Conservation (phyloP, 2,329 filamentous ascomycete species). For the Colletotrichum salicis region DNA sequence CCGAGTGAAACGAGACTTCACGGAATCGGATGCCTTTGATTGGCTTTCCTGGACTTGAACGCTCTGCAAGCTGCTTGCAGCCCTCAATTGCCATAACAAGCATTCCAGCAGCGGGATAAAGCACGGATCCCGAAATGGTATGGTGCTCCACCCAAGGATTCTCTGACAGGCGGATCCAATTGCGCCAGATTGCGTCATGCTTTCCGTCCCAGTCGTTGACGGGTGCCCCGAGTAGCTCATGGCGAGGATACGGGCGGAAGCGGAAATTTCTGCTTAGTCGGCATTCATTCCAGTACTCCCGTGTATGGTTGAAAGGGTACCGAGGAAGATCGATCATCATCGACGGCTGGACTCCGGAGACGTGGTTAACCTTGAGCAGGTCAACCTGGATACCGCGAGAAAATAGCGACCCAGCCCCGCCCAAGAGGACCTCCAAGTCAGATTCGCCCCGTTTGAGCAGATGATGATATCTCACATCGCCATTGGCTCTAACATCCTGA, state of each 20-base stretch:
- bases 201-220: slow-evolving; percentile 36
- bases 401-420: background rate
- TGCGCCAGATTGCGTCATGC: slow-evolving; percentile 36
- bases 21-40: slow-evolving; percentile 30
- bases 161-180: slow-evolving; percentile 39
- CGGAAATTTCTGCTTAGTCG: slow-evolving; percentile 27
- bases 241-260: slow-evolving; percentile 20
- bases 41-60: background rate
- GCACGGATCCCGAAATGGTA: slow-evolving; percentile 40
- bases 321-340: slow-evolving; percentile 34
- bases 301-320: slow-evolving; percentile 35
- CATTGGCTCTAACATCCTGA: slow-evolving; percentile 36
- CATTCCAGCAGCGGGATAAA: slow-evolving; percentile 46
- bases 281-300: slow-evolving; percentile 24
- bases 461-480: slow-evolving; percentile 37
- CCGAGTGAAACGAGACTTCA: slow-evolving; percentile 13
- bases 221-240: slow-evolving; percentile 33
- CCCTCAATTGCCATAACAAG: slow-evolving; percentile 45
- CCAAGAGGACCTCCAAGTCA: background rate
- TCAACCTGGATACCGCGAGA: background rate
- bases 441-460: slow-evolving; percentile 2
- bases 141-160: slow-evolving; percentile 48
- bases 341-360: slow-evolving; percentile 38
- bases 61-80: slow-evolving; percentile 37
- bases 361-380: slow-evolving; percentile 47